Base-by-base conservation (phyloP, 148 eudicot species). In the Rhododendron kiyosumense region DNA sequence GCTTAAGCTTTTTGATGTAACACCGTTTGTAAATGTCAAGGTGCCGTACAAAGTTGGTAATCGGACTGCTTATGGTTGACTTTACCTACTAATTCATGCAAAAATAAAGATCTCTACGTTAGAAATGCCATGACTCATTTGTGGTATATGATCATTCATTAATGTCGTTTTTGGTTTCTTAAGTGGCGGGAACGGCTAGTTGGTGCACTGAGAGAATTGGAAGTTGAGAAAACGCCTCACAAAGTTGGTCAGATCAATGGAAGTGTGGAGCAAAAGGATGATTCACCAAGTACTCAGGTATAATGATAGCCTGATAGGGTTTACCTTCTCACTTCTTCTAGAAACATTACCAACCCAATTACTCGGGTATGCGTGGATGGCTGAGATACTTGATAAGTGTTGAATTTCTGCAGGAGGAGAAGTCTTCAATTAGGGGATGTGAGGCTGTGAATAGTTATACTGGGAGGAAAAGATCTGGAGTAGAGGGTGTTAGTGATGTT, bases 181-280 rank as follows among this genome's bases (percentile, higher is more conserved):
- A 82, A 97, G 99, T 97, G 99, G 99, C 91, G 92, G 79, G 96
- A 95, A 88, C 98, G 99, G 69, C 86, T 97, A 76, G 90, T 93
- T 87, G 91, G 85, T 92, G 98, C 99, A 85, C 88, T 97, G 57
- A 86, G 88, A 86, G 98, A 93, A 89, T 84, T 93, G 92, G 90
- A 93, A 85, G 93, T 91, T 81, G 97, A 90, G 78, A 83, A 88
- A 85, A 91, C 84, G 32, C 86, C 83, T 63, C 88, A 86, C 85
- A 92, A 87, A 87, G 84, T 89, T 36, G 84, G 81, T 85, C 88
- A 86, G 83, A 77, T 87, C 76, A 92, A 93, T 86, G 93, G 90
- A 76, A 90, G 82, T 88, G 85, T 86, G 49, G 92, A 91, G 69
- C 84, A 84, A 69, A 91, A 85, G 65, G 87, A 86, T 67, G 90